phyloP scores from a whole-genome alignment of 257 asterid species.

The Scutellaria barbata region DNA sequence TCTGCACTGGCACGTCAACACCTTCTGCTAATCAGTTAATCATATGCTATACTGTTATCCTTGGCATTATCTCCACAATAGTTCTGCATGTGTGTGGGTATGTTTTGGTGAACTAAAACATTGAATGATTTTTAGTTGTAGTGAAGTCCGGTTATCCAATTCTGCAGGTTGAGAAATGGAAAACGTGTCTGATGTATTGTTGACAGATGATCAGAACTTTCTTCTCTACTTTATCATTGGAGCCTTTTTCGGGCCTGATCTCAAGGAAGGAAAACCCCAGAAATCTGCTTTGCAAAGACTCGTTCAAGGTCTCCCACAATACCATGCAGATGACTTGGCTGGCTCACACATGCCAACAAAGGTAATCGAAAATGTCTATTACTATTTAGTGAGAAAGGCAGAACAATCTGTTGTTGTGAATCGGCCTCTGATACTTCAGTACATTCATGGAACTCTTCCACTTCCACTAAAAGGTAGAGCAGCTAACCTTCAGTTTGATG shows the following conservation, averaged over 20 bases:
- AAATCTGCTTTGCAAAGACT: slow-evolving; percentile 59
- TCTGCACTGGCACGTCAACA: slow-evolving; percentile 3
- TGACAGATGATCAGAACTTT: slow-evolving; percentile 67
- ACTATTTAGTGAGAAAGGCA: slow-evolving; percentile 59
- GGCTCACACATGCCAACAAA: slow-evolving; percentile 47
- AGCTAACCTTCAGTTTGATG: slow-evolving; percentile 47
- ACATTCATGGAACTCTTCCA: slow-evolving; percentile 52
- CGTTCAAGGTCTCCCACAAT: slow-evolving; percentile 46
- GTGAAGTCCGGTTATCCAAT: slow-evolving; percentile 1
- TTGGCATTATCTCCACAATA: no score
- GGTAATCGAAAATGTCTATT: slow-evolving; percentile 62
- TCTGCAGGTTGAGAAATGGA: slow-evolving; percentile 49
- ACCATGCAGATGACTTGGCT: slow-evolving; percentile 47
- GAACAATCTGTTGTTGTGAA: slow-evolving; percentile 47
- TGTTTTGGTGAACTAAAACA: neutral
- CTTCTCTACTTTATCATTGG: slow-evolving; percentile 64
- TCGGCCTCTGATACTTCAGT: slow-evolving; percentile 50
- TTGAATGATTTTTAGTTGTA: neutral
- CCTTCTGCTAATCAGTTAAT: neutral
- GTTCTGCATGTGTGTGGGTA: neutral
- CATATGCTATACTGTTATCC: neutral
- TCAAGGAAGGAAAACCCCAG: slow-evolving; percentile 43
- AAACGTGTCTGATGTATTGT: slow-evolving; percentile 28
- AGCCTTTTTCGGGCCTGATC: slow-evolving; percentile 67
- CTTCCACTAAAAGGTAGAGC: slow-evolving; percentile 32